These are phyloP conservation scores for Sphagnum tenellum DNA, from an alignment of 225 moss, liverwort and hornwort species.

Conservation along the genomic window DNA sequence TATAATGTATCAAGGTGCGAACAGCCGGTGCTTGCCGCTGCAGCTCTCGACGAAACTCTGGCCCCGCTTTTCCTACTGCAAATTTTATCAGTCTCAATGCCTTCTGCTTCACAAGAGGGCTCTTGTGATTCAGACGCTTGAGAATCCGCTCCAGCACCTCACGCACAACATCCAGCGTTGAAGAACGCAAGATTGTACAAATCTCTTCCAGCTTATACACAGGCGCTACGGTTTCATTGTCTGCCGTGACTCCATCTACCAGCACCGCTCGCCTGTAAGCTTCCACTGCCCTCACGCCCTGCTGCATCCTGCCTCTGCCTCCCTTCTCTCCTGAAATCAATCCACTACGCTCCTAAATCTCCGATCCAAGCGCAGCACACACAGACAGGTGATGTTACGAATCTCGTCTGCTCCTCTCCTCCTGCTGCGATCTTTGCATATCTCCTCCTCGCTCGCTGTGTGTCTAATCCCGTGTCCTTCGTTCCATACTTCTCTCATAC, in stretches of 20 bases:
- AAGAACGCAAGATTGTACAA: conserved; percentile 60
- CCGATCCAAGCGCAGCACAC: too few species aligned
- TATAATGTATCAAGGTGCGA: conserved; percentile 25
- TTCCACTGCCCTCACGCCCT: conserved; percentile 93
- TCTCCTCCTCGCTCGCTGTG: too few species aligned
- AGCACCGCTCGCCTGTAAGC: conserved; percentile 69
- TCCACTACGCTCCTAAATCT: too few species aligned
- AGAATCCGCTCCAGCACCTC: conserved; percentile 89
- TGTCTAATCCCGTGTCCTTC: too few species aligned
- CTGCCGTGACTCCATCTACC: conserved; percentile 74
- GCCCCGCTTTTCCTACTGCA: conserved; percentile 34
- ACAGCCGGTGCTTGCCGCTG: conserved; percentile 35
- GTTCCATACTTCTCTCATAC: too few species aligned
- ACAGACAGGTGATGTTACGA: too few species aligned
- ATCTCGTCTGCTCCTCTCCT: too few species aligned
- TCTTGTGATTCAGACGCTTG: conserved; percentile 79
- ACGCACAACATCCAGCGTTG: conserved; percentile 66
- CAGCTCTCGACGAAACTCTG: conserved; percentile 42
- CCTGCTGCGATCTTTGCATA: too few species aligned
- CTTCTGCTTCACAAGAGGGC: conserved; percentile 95
- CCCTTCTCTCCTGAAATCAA: too few species aligned
- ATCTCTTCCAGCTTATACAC: conserved; percentile 92
- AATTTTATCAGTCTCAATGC: conserved; percentile 47
- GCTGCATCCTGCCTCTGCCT: conserved; percentile 52
- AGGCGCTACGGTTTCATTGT: conserved; percentile 81